Base-by-base conservation (phyloP, 2,329 filamentous ascomycete genomes). In the Phyllosticta citribraziliensis region DNA sequence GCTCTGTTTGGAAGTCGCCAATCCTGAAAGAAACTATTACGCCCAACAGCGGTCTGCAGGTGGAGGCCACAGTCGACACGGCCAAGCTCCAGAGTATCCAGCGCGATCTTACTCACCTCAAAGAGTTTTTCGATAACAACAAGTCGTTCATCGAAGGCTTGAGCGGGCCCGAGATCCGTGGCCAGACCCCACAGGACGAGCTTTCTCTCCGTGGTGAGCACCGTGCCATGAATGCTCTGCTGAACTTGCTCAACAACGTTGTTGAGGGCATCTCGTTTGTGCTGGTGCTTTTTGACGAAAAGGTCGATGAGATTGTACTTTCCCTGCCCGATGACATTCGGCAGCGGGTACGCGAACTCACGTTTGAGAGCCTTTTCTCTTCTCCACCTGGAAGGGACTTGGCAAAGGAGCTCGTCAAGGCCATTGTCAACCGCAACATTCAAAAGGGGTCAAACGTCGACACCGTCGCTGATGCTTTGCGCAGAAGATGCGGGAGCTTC, bases 201-300 rank as follows among this genome's bases (percentile, higher is more conserved):
- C 84, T 96, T 55, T 90, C 92, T 0, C 80, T 96, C 22, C 93
- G 97, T 72, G 93, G 91, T 14, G 94, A 99, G 73, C 93, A 99
- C 71, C 89, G 95, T 67, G 92, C 92, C 11, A 82, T 99, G 65
- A 88, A 94, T 69, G 91, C 91, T 2, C 78, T 99, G 56, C 84
- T 96, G 64, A 86, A 88, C 65, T 80, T 99, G 24, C 90, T 97
- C 73, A 87, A 88, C 60, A 91, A 91, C 72, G 94, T 97, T 50
- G 92, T 94, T 8, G 94, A 99, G 73, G 94, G 94, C 3, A 96
- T 99, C 57, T 96, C 93, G 0, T 99, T 99, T 68, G 91, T 97
- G 3, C 81, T 93, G 22, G 94, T 97, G 70, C 81, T 99, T 1
- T 97, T 97, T 64, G 93, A 97, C 66, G 93, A 99, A 78, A 86